Base-by-base conservation (phyloP, 139 green algal genomes). In the Gonium pectorale region DNA sequence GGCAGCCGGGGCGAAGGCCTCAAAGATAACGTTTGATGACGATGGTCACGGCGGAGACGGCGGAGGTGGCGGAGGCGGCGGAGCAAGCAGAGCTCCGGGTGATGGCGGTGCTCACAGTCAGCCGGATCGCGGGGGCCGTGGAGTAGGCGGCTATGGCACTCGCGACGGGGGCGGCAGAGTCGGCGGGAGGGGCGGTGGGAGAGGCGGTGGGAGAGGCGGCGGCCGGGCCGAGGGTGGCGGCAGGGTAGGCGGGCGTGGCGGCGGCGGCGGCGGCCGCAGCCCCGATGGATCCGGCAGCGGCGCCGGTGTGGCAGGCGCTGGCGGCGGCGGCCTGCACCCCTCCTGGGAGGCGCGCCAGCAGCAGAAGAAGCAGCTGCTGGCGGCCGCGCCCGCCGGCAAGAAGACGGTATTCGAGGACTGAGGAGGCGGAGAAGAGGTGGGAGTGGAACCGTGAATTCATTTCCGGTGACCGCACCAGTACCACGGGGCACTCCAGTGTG, bases 351-450 rank as follows among this genome's bases (percentile, higher is more conserved):
- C 80, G 11, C 51, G 67, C 3, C 43, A 86, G 80, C 24, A 49
- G 60, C 64, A 66, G 35, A 79, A 71, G 80, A 51, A 80, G 67
- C 56, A 78, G 79, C 79, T 78, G 29, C 6, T 41, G 62, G n/a
- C 46, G 27, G 46, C 62, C 11, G 73, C 52, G 24, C 49, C 80
- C 38, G 51, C 80, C 1, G 80, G 51, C 51, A 86, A 79, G 52
- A 86, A 86, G 51, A 79, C 66, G 2, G 70, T 60, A 67, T 86
- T 86, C 41, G 80, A 86, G 29, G 79, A 79, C 56, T 81, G 29
- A 79, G 5, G 37, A 33, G 54, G 22, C 59, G 59, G 59, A 67
- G n/a, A n/a, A n/a, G n/a, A n/a, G n/a, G n/a, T n/a, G n/a, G n/a
- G n/a, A n/a, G n/a, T n/a, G n/a, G n/a, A n/a, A n/a, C n/a, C n/a